phyloP scores from a whole-genome alignment of 495 filamentous ascomycete genomes.

The Neurospora sp. region DNA sequence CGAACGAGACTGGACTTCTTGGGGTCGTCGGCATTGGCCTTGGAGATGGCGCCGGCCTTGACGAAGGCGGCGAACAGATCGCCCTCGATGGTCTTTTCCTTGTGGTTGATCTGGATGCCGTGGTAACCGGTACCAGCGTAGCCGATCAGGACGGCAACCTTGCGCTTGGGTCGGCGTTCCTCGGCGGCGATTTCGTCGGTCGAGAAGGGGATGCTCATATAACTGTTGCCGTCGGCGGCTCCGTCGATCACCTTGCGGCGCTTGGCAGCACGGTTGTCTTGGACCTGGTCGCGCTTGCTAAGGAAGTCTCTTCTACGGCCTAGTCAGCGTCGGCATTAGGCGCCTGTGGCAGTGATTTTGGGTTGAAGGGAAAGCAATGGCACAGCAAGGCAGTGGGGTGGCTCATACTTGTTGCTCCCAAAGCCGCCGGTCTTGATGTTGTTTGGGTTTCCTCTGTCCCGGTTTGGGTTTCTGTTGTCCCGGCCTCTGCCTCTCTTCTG shows the following conservation, averaged over 20 bases:
- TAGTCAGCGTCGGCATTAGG: slow-evolving; percentile 24
- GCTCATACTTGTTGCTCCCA: slow-evolving; percentile 16
- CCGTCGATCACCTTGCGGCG: slow-evolving; percentile 37
- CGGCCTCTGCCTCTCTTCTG: slow-evolving; percentile 5
- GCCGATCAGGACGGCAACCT: slow-evolving; percentile 88
- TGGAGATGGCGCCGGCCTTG: slow-evolving; percentile 82
- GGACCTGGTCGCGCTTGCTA: slow-evolving; percentile 56
- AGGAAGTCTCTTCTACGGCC: slow-evolving; percentile 10
- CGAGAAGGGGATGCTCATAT: slow-evolving; percentile 36
- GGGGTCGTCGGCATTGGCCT: slow-evolving; percentile 90
- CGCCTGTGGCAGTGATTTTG: background rate
- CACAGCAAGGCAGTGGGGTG: background rate
- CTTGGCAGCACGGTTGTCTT: slow-evolving; percentile 47
- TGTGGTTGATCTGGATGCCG: slow-evolving; percentile 75
- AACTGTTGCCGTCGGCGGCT: slow-evolving; percentile 24
- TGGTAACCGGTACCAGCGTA: slow-evolving; percentile 97
- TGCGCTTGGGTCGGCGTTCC: slow-evolving; percentile 79
- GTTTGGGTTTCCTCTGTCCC: slow-evolving; percentile 10
- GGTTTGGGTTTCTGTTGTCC: slow-evolving; percentile 9
- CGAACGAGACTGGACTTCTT: slow-evolving; percentile 92
- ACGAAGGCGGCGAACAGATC: slow-evolving; percentile 90
- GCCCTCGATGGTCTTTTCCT: slow-evolving; percentile 92
- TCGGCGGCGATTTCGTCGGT: slow-evolving; percentile 75
- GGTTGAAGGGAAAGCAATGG: background rate
- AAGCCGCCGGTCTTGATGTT: slow-evolving; percentile 11